phyloP scores from a whole-genome alignment of 1,284 basidiomycete genomes.

The Cerrena zonata region DNA sequence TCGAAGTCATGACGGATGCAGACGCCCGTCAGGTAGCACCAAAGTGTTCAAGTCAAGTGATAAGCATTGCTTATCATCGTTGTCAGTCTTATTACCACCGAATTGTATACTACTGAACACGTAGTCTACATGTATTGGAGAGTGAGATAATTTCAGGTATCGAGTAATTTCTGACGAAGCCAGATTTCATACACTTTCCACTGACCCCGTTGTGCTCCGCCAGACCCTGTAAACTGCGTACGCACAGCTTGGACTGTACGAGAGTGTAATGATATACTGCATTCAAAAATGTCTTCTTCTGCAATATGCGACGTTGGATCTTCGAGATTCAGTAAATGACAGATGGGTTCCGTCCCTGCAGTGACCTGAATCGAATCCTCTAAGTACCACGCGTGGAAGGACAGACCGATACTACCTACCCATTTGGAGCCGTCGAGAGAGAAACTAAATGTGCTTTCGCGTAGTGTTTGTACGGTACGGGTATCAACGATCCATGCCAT shows the following conservation, averaged over 20 bases:
- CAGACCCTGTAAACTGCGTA: not conserved
- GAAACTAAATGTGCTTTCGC: conserved; percentile 30
- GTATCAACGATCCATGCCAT: conserved; percentile 43
- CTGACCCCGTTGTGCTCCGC: not conserved
- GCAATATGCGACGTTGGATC: not conserved
- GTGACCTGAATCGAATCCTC: not conserved
- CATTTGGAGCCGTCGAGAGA: conserved; percentile 36
- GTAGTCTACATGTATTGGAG: too few species aligned
- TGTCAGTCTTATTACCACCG: too few species aligned
- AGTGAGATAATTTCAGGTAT: not conserved
- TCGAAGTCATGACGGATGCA: too few species aligned
- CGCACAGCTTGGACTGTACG: not conserved
- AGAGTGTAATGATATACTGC: not conserved
- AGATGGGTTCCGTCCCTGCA: not conserved
- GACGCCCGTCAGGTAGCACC: too few species aligned
- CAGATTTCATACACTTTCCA: not conserved
- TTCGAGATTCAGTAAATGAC: not conserved
- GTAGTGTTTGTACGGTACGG: conserved; percentile 35
- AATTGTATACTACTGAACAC: too few species aligned
- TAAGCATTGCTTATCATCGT: too few species aligned
- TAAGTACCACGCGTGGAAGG: too few species aligned
- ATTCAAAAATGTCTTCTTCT: not conserved
- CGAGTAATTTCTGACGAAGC: not conserved
- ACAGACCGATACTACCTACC: conserved; percentile 32
- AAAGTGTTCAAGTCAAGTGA: too few species aligned